Base-by-base conservation (phyloP, 768 basidiomycete species). In the Pulveroboletus sp. region DNA sequence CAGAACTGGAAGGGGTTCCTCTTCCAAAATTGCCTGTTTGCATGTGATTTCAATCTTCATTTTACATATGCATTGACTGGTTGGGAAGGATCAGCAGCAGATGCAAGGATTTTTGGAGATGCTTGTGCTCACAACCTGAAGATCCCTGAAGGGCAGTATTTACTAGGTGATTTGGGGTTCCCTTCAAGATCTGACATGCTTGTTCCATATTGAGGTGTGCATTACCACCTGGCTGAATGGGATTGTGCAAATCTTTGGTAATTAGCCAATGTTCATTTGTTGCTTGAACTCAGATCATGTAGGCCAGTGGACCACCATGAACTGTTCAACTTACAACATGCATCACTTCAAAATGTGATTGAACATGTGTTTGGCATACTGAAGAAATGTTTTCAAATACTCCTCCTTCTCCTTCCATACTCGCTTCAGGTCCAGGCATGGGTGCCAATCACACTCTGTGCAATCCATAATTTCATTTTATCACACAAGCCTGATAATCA, bases 21-120 rank as follows among this genome's bases (percentile, higher is more conserved):
- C 4, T 47, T 20, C 1, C 36, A 47, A 8, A 47, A 47, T 6
- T 47, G 22, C 12, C 32, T 44, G 5, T 44, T 44, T 24, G 23
- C 23, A 5, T 47, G 45, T n/a, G 27, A 31, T 14, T 47, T 47
- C 11, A 1, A 39, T n/a, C 6, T 47, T 0, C 16, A 4, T 7
- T 47, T 47, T 29, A 47, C 27, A 12, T 47, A 47, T 29, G 4
- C 29, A 11, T 37, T 47, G 11, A 47, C 36, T 10, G 45, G 45
- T 11, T 39, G 27, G 37, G 16, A 47, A 12, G 45, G 45, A 6
- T 45, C 34, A 5, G 44, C 34, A 4, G 16, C 22, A 6, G 38
- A 39, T 39, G 22, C 23, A 3, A 6, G 22, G 11, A 23, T 39
- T 19, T 39, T 20, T 39, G 14, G 19, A 7, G 38, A 39, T 16